A percentile compares a stretch with the other conserved stretches of the same genome.
phyloP scores from a whole-genome alignment of 2,329 filamentous ascomycete species.

The Rutstroemia sp. region DNA sequence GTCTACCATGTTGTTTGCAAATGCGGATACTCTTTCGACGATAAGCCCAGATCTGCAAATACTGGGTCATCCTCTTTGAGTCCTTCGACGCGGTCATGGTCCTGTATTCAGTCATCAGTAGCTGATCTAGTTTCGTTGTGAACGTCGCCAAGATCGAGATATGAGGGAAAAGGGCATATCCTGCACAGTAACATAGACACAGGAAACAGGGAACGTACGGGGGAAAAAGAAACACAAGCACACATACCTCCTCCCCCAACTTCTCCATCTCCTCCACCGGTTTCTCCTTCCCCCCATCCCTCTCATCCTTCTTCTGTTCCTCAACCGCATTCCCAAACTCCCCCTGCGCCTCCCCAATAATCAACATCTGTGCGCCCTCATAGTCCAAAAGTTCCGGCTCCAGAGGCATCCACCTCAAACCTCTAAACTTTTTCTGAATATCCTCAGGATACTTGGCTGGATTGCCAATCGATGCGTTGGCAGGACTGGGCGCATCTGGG shows the following conservation, averaged over 20 bases:
- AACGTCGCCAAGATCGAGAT: background rate
- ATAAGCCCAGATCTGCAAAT: slow-evolving; percentile 45
- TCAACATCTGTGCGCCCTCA: slow-evolving; percentile 65
- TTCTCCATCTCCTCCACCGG: slow-evolving; percentile 66
- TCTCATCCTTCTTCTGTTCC: slow-evolving; percentile 45
- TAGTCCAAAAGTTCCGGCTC: slow-evolving; percentile 69
- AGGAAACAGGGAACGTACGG: no score
- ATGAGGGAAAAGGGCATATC: no score
- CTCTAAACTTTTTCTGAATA: slow-evolving; percentile 64
- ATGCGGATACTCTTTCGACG: slow-evolving; percentile 50
- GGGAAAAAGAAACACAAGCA: background rate
- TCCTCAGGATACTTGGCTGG: slow-evolving; percentile 63
- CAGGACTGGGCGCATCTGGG: slow-evolving; percentile 60
- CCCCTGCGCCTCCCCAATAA: slow-evolving; percentile 63
- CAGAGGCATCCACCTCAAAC: slow-evolving; percentile 66
- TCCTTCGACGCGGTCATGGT: slow-evolving; percentile 40
- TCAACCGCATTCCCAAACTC: slow-evolving; percentile 50
- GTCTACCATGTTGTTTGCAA: background rate
- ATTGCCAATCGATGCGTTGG: slow-evolving; percentile 54
- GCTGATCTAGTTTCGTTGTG: slow-evolving; percentile 27
- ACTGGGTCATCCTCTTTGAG: slow-evolving; percentile 42
- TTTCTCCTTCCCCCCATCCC: slow-evolving; percentile 51
- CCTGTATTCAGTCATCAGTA: slow-evolving; percentile 29
- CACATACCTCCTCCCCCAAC: slow-evolving; percentile 62
- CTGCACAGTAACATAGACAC: no score